Evolutionary conservation across 1,284 basidiomycete genomes (phyloP), one percentile per base, ranked within the genome.

Genomic region (Thecaphora thlaspeos): DNA sequence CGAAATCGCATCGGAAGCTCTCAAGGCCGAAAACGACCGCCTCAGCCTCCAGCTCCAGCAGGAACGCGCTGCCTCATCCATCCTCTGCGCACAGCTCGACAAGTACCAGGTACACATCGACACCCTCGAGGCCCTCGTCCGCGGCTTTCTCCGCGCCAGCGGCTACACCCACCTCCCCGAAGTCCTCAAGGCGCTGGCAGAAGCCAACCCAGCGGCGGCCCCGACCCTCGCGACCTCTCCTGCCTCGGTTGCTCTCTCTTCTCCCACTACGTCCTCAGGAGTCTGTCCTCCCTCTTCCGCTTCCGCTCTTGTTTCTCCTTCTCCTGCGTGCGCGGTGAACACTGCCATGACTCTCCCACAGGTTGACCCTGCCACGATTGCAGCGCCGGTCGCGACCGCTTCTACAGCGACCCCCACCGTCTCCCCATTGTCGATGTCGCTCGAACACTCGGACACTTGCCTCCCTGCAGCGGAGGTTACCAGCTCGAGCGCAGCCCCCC

Each of bases 381-480:
- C 71, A 70, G 65, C 68, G 68, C 68, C 65, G 62, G 54, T 50
- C 59, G 58, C 61, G 55, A 56, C 61, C 46, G 55, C 51, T 58
- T 55, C 61, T 51, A 48, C 52, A n/a, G 24, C 51, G 55, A 43
- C 48, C 43, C 51, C 52, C 32, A 34, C 32, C 9, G 32, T 17
- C 11, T 11, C 7, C 11, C 32, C 32, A 15, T 34, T 15, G 32
- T 34, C 32, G 32, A 34, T 15, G 32, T 34, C 32, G 15, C 32
- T 34, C 32, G 12, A 15, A 8, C 10, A 34, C 15, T 17, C 17
- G 32, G 58, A 59, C 68, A 68, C 70, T 75, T 57, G 71, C 69
- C 73, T 75, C 66, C 73, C 73, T 59, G 73, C 73, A 75, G 73
- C 61, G 73, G 67, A 75, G 73, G 71, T 65, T 69, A 71, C 65